These are phyloP conservation scores for Volvox reticuliferus DNA, from an alignment of 139 green algal genomes.

Conservation along the genomic window DNA sequence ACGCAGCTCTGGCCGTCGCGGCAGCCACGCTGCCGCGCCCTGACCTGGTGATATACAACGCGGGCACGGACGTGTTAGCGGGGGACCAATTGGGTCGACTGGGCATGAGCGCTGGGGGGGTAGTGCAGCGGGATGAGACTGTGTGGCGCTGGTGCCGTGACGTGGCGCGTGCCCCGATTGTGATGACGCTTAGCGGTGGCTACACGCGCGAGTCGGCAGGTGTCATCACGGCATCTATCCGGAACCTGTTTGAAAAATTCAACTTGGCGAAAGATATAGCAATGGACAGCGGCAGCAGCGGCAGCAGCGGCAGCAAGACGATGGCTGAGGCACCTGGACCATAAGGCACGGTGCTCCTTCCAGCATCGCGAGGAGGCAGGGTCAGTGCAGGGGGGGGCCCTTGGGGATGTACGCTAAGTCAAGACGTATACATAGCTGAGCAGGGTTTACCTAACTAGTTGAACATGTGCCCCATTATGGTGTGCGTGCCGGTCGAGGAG, in stretches of 20 bases:
- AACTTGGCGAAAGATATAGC: background rate
- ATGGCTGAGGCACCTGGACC: too few relatives aligned
- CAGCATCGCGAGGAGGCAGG: too few relatives aligned
- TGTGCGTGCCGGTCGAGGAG: too few relatives aligned
- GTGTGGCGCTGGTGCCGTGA: constrained; percentile 69
- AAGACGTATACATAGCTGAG: too few relatives aligned
- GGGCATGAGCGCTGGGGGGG: constrained; percentile 57
- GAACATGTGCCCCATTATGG: too few relatives aligned
- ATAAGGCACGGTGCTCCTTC: too few relatives aligned
- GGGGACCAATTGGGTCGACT: constrained; percentile 84
- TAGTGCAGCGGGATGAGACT: constrained; percentile 49
- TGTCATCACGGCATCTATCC: constrained; percentile 9
- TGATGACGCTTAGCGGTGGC: constrained; percentile 81
- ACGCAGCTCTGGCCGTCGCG: constrained; percentile 40
- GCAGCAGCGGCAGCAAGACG: too few relatives aligned
- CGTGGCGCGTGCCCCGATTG: constrained; percentile 65
- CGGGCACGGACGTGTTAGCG: constrained; percentile 84
- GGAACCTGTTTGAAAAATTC: constrained; percentile 38
- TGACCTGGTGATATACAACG: constrained; percentile 85
- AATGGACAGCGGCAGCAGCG: too few relatives aligned
- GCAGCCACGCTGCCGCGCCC: constrained; percentile 48
- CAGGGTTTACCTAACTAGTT: too few relatives aligned
- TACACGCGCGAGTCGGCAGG: constrained; percentile 63
- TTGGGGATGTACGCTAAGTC: too few relatives aligned
- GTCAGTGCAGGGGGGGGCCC: too few relatives aligned